These are phyloP conservation scores for Cicer cuneatum DNA, from an alignment of 306 rosid species.

Conservation along the genomic window DNA sequence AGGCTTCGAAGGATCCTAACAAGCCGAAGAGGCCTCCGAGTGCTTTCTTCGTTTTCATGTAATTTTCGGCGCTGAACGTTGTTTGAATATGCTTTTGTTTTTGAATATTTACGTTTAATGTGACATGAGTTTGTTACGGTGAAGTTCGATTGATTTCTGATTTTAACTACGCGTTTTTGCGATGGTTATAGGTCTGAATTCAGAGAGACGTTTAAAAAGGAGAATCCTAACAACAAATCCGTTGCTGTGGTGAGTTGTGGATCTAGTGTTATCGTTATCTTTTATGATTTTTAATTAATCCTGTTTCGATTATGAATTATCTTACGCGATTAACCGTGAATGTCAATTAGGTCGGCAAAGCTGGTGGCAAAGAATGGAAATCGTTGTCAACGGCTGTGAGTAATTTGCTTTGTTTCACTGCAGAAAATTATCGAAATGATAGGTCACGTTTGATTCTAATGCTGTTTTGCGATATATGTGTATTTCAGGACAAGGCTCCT, in stretches of 20 bases:
- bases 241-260: constrained; percentile 65
- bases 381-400: constrained; percentile 77
- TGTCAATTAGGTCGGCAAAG: constrained; percentile 70
- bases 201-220: constrained; percentile 68
- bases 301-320: not conserved
- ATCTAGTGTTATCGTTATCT: not conserved
- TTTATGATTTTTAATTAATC: not conserved
- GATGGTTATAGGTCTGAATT: constrained; percentile 67
- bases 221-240: constrained; percentile 75
- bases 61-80: not conserved
- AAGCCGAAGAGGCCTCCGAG: constrained; percentile 93
- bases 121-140: not conserved
- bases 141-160: not conserved
- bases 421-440: not conserved
- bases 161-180: not conserved
- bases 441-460: not conserved
- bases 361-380: constrained; percentile 81
- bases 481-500: constrained; percentile 74
- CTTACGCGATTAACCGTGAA: not conserved
- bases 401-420: not conserved
- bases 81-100: not conserved
- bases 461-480: not conserved
- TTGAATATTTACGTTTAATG: not conserved
- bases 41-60: constrained; percentile 94
- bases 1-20: constrained; percentile 84